phyloP scores from a whole-genome alignment of 768 basidiomycete genomes.

The Boletus rubescentipes region DNA sequence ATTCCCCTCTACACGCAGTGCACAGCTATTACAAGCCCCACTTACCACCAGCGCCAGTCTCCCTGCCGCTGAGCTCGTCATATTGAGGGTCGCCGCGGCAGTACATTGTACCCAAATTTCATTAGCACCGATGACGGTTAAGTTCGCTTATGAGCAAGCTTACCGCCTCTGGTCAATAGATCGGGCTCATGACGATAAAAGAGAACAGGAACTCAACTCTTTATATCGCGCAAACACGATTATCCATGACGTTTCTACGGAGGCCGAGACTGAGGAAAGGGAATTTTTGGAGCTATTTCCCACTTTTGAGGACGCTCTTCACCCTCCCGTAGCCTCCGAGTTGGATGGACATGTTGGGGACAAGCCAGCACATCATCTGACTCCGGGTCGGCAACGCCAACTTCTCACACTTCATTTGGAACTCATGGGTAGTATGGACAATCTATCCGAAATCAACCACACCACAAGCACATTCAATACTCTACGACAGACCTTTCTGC shows the following conservation, averaged over 20 bases:
- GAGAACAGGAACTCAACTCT: slow-evolving; percentile 61
- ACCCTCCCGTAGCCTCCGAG: slow-evolving; percentile 19
- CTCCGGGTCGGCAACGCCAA: slow-evolving; percentile 26
- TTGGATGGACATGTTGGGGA: not conserved
- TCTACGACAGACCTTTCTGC: slow-evolving; percentile 35
- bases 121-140: slow-evolving; percentile 31
- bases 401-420: slow-evolving; percentile 50
- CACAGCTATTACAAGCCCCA: slow-evolving; percentile 34
- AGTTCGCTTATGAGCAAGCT: slow-evolving; percentile 62
- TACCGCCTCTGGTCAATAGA: slow-evolving; percentile 85
- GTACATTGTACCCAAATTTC: slow-evolving; percentile 23
- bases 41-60: slow-evolving; percentile 10
- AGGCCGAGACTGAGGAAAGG: slow-evolving; percentile 75
- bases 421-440: slow-evolving; percentile 33
- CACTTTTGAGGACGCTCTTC: slow-evolving; percentile 63
- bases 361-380: slow-evolving; percentile 30
- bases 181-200: slow-evolving; percentile 63
- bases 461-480: slow-evolving; percentile 28
- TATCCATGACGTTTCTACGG: slow-evolving; percentile 54
- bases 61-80: slow-evolving; percentile 29
- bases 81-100: slow-evolving; percentile 48
- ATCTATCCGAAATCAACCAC: not conserved
- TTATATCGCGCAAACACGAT: slow-evolving; percentile 70
- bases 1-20: slow-evolving; percentile 55
- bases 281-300: slow-evolving; percentile 90